Base-by-base conservation (phyloP, 176 grass and related monocot species). In the Musa schizocarpa region DNA sequence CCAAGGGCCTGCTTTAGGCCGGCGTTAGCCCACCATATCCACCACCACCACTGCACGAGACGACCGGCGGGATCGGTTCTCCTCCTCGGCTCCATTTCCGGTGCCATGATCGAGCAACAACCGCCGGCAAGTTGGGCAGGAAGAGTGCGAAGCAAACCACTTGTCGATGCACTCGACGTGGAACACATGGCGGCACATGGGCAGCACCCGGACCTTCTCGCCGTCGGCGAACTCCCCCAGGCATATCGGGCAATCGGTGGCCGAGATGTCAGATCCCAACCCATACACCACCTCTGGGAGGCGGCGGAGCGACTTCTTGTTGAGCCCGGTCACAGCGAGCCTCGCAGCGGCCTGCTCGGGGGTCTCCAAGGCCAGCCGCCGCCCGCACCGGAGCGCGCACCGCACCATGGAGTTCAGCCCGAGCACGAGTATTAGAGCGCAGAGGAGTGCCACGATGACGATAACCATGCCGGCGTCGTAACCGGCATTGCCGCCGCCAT, bases 401-500 rank as follows among this genome's bases (percentile, higher is more conserved):
- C 87, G 92, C 49, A 80, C 82, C 1, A 92, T 74, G 9, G 85
- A 88, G 71, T 96, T 96, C 82, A 96, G 74, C 3, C 82, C 80
- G 3, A 96, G 76, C 22, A 81, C 92, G 85, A 82, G 84, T 13
- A 96, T 86, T 8, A 96, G 68, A 54, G 89, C 82, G 78, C 84
- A 92, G 8, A 96, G 83, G 25, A 96, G 85, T 62, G 89, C 92
- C 12, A 87, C 89, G 0, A 96, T 87, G 74, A 96, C 92, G 81
- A 96, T 87, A 52, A 96, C 89, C 89, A 89, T 96, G 83, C 89
- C 90, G 59, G 87, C 78, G 87, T 96, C 89, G 85, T 88, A 92
- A 83, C 78, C 89, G 17, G 73, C 78, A 72, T 80, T 82, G 61
- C 81, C n/a, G 68, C 52, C 34, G 1, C 49, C 64, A 0, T 53